Conservation (phyloP, 257 asterid genomes). For the Nicotiana sylvestris region DNA sequence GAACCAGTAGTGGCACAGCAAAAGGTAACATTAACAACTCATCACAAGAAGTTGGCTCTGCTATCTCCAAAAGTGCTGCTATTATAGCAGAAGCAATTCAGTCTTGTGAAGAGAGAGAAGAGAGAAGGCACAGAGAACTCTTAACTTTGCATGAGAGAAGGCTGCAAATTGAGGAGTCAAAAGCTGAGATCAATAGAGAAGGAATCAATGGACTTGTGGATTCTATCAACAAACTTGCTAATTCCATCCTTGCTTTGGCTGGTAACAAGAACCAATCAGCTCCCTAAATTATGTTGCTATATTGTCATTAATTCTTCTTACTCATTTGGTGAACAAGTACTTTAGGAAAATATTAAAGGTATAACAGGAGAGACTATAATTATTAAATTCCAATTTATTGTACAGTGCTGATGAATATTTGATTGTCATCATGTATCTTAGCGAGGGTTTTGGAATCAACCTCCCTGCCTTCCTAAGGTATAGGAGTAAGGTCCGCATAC, state of each 20-base stretch:
- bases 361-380: neutral
- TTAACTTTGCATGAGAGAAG: constrained; percentile 67
- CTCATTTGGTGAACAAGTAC: neutral
- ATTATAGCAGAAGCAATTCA: constrained; percentile 67
- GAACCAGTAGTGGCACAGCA: constrained; percentile 13
- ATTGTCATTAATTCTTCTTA: neutral
- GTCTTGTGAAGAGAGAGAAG: constrained; percentile 65
- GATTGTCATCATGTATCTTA: neutral
- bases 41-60: constrained; percentile 52
- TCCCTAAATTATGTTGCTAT: constrained; percentile 12
- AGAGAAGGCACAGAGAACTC: constrained; percentile 63
- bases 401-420: neutral
- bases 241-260: constrained; percentile 71
- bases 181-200: constrained; percentile 67
- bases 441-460: no score
- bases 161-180: constrained; percentile 69
- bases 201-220: constrained; percentile 75
- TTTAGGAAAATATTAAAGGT: neutral
- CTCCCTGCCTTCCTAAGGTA: no score
- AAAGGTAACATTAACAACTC: neutral
- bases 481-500: no score
- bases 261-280: constrained; percentile 30
- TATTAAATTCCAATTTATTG: neutral
- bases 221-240: constrained; percentile 79
- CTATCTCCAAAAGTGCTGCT: constrained; percentile 59